Base-by-base conservation (phyloP, 2,329 filamentous ascomycete species). In the Drechslerella dactyloides region DNA sequence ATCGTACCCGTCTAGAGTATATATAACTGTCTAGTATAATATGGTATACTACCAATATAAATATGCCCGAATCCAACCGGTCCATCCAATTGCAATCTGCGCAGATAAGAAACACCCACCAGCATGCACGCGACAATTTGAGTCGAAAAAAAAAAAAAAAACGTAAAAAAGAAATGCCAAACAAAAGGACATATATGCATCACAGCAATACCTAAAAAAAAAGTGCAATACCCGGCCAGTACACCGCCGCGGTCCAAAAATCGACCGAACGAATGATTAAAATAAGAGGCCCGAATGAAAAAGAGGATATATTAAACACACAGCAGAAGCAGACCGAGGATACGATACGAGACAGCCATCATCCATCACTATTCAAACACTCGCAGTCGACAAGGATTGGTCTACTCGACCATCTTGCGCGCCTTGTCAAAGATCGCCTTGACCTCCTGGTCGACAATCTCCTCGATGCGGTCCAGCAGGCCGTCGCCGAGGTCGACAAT, bases 371-470 rank as follows among this genome's bases (percentile, higher is more conserved):
- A 63, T 56, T 55, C 53, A 63, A 46, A 40, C 60, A 54, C 30
- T 64, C 40, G 24, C 23, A 40, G 53, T 8, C 19, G 30, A 50
- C 37, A 46, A 40, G 65, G 17, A 15, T 24, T 24, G 3, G 19
- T 52, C 27, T 54, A 40, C 44, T 48, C 44, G 44, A 48, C n/a
- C 44, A 48, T 48, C 69, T 73, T 68, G 63, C 62, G 62, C 30
- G 57, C 69, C 69, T 73, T 64, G 23, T 68, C 62, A 54, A 73
- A 66, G 62, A 73, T 56, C 15, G 69, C 69, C 56, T 73, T 66
- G 62, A 73, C 56, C 44, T 73, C 69, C 21, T 68, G 62, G 52
- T 68, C 69, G 7, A 73, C 69, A 42, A 59, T 58, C 40, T 73
- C 63, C 62, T 73, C 62, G 51, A 73, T 63, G 27, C 63, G 52